phyloP scores from a whole-genome alignment of 2,329 filamentous ascomycete genomes.

The Talaromyces albobiverticillius region DNA sequence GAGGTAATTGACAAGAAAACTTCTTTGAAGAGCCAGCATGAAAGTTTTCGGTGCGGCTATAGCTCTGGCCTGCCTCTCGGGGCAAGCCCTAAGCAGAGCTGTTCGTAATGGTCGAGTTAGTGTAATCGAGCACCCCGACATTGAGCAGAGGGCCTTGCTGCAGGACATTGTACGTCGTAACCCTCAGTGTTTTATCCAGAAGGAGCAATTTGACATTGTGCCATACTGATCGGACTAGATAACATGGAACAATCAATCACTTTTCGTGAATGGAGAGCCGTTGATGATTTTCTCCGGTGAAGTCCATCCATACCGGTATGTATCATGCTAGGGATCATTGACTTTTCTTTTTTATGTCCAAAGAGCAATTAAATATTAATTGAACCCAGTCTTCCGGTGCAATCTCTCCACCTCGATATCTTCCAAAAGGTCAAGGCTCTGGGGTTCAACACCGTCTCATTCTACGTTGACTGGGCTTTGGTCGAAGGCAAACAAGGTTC shows the following conservation, averaged over 20 bases:
- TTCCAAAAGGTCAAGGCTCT: constrained; percentile 81
- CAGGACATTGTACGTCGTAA: constrained; percentile 53
- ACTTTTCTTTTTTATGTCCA: too few species aligned
- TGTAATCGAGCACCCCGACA: constrained; percentile 35
- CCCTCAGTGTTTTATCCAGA: not conserved
- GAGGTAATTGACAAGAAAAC: not conserved
- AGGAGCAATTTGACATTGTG: not conserved
- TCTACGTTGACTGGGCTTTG: constrained; percentile 77
- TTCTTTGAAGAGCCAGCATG: constrained; percentile 15
- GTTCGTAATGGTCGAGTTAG: constrained; percentile 52
- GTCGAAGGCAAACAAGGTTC: constrained; percentile 69
- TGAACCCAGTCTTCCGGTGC: constrained; percentile 53
- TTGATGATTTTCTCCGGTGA: constrained; percentile 72
- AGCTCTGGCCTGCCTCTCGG: constrained; percentile 37
- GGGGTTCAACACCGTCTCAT: constrained; percentile 76
- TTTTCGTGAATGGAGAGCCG: constrained; percentile 68
- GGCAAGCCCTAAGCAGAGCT: constrained; percentile 46
- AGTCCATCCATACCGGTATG: constrained; percentile 64
- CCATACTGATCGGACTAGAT: constrained; percentile 36
- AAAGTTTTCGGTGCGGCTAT: constrained; percentile 34
- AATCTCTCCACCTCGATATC: constrained; percentile 65
- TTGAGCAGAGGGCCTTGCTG: constrained; percentile 46
- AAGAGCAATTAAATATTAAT: not conserved
- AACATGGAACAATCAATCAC: constrained; percentile 70
- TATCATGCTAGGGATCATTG: not conserved